phyloP scores from a whole-genome alignment of 257 asterid genomes.

The Solanum chmielewskii region DNA sequence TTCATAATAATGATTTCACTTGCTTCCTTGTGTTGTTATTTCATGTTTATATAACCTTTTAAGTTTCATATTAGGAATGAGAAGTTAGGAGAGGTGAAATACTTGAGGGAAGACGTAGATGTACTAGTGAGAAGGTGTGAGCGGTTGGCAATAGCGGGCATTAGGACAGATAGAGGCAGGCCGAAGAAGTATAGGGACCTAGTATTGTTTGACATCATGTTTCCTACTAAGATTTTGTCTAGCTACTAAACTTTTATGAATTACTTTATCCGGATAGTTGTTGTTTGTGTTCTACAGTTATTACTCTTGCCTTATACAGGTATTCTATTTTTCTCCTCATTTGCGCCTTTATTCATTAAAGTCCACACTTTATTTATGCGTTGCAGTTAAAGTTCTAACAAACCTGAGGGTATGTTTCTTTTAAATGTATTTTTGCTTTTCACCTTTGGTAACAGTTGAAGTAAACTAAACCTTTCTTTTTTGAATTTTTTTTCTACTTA shows the following conservation, averaged over 20 bases:
- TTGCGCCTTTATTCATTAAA: not conserved
- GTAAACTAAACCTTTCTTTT: not conserved
- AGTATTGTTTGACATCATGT: not conserved
- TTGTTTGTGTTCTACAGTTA: not conserved
- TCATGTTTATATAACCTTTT: not conserved
- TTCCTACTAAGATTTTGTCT: not conserved
- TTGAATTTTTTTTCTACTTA: not conserved
- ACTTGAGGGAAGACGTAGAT: not conserved
- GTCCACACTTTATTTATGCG: not conserved
- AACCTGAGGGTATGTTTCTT: not conserved
- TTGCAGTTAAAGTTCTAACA: not conserved
- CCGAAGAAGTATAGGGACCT: not conserved
- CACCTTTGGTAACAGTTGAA: not conserved
- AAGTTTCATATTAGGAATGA: not conserved
- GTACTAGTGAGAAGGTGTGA: not conserved
- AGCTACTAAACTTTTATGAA: not conserved
- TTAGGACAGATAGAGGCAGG: not conserved
- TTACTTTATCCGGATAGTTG: not conserved
- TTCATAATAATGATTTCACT: not conserved
- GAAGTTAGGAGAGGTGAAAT: not conserved
- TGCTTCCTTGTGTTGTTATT: not conserved
- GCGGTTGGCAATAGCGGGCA: not conserved
- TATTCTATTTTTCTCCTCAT: not conserved
- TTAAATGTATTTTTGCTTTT: not conserved
- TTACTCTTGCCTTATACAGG: not conserved